A percentile compares a stretch with the other conserved stretches of the same genome.
Evolutionary conservation across 1,284 basidiomycete species (phyloP).

Genomic region (Ustilago nuda): DNA sequence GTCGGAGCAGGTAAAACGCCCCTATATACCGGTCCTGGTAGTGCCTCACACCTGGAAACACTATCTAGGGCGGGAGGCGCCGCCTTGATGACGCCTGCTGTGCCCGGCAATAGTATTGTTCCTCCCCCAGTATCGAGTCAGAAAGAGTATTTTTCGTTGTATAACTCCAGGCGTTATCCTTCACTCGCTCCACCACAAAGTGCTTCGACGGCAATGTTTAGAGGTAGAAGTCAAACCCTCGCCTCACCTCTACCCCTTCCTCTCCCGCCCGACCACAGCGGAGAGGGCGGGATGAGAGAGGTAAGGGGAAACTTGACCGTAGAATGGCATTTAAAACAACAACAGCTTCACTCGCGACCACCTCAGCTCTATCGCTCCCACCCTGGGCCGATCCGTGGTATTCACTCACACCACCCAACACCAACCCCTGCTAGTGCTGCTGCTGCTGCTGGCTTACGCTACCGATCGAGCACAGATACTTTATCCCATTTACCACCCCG

Average conservation of each 20-base stretch:
- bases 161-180: neutral
- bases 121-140: conserved; percentile 28
- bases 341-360: neutral
- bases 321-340: conserved; percentile 23
- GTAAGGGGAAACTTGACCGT: conserved; percentile 12
- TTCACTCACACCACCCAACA: neutral
- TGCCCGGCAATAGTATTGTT: neutral
- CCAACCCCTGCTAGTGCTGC: too few relatives aligned
- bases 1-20: conserved; percentile 4
- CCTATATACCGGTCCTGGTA: conserved; percentile 20
- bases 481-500: neutral
- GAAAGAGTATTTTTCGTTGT: conserved; percentile 27
- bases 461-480: neutral
- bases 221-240: neutral
- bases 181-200: neutral
- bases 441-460: neutral
- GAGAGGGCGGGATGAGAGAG: neutral
- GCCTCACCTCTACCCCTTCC: neutral
- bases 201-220: neutral
- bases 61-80: neutral
- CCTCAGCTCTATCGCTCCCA: neutral
- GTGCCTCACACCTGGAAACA: conserved; percentile 20
- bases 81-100: neutral
- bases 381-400: too few relatives aligned
- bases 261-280: neutral